Percentiles rank a stretch among this genome's conserved stretches.
Conservation (phyloP, 495 filamentous ascomycete genomes). For the Lepidopterella palustris region DNA sequence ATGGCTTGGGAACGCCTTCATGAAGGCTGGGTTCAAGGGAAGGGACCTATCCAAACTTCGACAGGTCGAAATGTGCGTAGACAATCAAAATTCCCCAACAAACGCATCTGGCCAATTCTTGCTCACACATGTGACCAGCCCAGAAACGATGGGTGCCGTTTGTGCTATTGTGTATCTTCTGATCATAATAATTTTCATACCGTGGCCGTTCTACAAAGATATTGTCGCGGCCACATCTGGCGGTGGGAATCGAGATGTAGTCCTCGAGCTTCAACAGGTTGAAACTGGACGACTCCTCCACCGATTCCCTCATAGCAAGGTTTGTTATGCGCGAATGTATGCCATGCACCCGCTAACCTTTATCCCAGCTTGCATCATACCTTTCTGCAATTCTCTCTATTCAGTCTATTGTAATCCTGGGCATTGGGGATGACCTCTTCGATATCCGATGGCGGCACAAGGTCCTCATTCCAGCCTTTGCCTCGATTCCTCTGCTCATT, state of each 20-base stretch:
- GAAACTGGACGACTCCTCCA: constrained; percentile 77
- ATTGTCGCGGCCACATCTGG: constrained; percentile 94
- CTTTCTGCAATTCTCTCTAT: constrained; percentile 89
- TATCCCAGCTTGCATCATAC: constrained; percentile 76
- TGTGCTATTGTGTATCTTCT: constrained; percentile 90
- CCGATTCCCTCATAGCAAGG: constrained; percentile 90
- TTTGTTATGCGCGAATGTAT: constrained; percentile 32
- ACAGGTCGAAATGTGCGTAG: constrained; percentile 63
- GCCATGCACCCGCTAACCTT: constrained; percentile 7
- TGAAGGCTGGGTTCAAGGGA: constrained; percentile 83
- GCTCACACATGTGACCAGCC: constrained; percentile 42
- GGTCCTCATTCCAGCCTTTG: constrained; percentile 91
- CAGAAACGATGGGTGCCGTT: constrained; percentile 96
- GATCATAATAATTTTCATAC: constrained; percentile 81
- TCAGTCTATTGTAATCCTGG: constrained; percentile 81
- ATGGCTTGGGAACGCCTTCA: constrained; percentile 91
- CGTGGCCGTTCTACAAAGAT: constrained; percentile 96
- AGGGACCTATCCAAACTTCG: constrained; percentile 79
- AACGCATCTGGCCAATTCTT: not conserved
- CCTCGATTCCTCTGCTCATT: constrained; percentile 86
- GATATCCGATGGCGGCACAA: constrained; percentile 99
- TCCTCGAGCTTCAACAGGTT: constrained; percentile 57
- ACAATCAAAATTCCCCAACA: not conserved
- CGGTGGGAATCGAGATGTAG: constrained; percentile 82
- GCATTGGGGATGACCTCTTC: constrained; percentile 92